Evolutionary conservation across 2,329 filamentous ascomycete species (phyloP), one percentile per base, ranked within the genome.

Genomic region (Xylaria hypoxylon): DNA sequence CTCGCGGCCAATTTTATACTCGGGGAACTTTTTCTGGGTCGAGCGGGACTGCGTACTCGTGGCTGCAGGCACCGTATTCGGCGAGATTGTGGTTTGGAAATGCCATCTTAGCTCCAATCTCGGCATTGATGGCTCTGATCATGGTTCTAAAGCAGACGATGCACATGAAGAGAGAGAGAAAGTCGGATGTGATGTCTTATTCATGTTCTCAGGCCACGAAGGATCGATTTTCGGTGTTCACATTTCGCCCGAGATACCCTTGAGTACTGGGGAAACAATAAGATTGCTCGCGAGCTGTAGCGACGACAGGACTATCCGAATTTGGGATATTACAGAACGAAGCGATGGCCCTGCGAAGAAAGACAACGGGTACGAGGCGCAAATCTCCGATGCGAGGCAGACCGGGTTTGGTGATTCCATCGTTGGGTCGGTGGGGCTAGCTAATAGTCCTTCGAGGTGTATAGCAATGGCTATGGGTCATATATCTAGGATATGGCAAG

Each of bases 181-280:
- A 8, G 31, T 10, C 67, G 35, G 64, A 19, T 80, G 79, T 44
- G 80, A 86, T 70, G 78, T 87, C 22, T 78, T 88, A 3, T 84
- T 81, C 63, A 82, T 87, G 26, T 84, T 91, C 56, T 82, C 83
- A 0, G 89, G 89, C 0, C 96, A 99, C 74, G 94, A 97, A 74
- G 96, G 96, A 0, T 97, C 95, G 0, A 91, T 99, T 31, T 99
- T 97, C 71, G 94, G 93, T 1, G 92, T 99, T 2, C 85, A 89
- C 35, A 91, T 98, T 40, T 97, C 93, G 0, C 81, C 85, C 0
- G 75, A 80, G 70, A 78, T 90, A 22, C 67, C 69, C 6, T 70
- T 79, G 24, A 68, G 77, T 1, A 77, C 80, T 15, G 81, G 80
- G 0, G 76, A 74, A 6, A 76, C 76, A 22, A 80, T 82, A 28